These are phyloP conservation scores for Candida ponderosae DNA, from an alignment of 805 yeast species.

Conservation along the genomic window DNA sequence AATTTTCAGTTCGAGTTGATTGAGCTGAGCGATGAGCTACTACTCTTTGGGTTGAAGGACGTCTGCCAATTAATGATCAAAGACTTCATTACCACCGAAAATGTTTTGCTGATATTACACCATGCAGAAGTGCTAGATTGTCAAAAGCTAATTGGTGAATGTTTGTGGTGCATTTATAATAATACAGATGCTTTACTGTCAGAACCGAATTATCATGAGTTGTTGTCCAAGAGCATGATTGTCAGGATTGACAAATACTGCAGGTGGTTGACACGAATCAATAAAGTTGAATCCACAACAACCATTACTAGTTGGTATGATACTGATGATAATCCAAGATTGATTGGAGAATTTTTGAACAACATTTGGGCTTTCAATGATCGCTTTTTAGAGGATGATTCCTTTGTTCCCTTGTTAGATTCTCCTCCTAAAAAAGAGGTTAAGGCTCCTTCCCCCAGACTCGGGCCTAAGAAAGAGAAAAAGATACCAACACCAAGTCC, in stretches of 20 bases:
- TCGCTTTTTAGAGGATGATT: slow-evolving; percentile 28
- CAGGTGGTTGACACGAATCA: slow-evolving; percentile 26
- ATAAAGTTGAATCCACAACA: slow-evolving; percentile 8
- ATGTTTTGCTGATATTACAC: slow-evolving; percentile 46
- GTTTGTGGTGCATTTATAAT: slow-evolving; percentile 61
- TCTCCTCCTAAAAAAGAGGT: slow-evolving; percentile 10
- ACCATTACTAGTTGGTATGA: slow-evolving; percentile 22
- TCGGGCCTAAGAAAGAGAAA: slow-evolving; percentile 8
- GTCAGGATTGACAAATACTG: slow-evolving; percentile 23
- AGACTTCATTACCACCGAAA: slow-evolving; percentile 49
- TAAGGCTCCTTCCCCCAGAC: slow-evolving; percentile 7
- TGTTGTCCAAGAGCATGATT: slow-evolving; percentile 10
- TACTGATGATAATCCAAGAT: slow-evolving; percentile 13
- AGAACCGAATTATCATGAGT: slow-evolving; percentile 15
- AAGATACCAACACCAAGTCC: slow-evolving; percentile 1
- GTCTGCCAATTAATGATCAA: slow-evolving; percentile 53
- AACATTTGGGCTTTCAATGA: slow-evolving; percentile 31
- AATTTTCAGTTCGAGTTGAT: slow-evolving; percentile 50
- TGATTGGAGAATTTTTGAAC: slow-evolving; percentile 26
- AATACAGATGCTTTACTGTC: slow-evolving; percentile 58
- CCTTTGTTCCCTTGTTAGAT: slow-evolving; percentile 30
- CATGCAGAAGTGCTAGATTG: slow-evolving; percentile 49
- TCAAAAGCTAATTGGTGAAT: slow-evolving; percentile 44
- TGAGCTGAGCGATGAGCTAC: slow-evolving; percentile 53
- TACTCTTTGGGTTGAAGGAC: slow-evolving; percentile 50